Percentiles rank a stretch among this genome's conserved stretches.
Evolutionary conservation across 441 rosid genomes (phyloP).

Genomic region (Croton setiger): DNA sequence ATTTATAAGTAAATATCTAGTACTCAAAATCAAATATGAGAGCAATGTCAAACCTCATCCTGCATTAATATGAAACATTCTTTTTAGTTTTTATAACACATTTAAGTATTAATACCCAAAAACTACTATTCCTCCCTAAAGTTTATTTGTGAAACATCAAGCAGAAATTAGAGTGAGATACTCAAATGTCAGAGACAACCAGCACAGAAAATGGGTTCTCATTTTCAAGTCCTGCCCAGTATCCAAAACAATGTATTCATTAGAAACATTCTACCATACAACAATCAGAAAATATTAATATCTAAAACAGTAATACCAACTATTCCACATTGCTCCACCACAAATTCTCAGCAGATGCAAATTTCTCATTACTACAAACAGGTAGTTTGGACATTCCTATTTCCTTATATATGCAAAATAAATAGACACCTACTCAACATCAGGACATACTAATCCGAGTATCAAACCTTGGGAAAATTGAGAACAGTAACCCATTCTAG

Average conservation of each 20-base stretch:
- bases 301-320: not conserved
- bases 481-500: not conserved
- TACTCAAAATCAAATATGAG: too few relatives aligned
- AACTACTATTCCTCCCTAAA: too few relatives aligned
- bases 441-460: not conserved
- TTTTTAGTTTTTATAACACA: too few relatives aligned
- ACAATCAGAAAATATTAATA: not conserved
- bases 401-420: not conserved
- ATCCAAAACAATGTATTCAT: not conserved
- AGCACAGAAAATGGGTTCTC: not conserved
- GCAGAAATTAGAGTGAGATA: not conserved
- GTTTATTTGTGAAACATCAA: too few relatives aligned
- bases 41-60: too few relatives aligned
- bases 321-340: too few relatives aligned
- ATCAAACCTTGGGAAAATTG: not conserved
- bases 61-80: too few relatives aligned
- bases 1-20: too few relatives aligned
- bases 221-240: not conserved
- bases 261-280: not conserved
- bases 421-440: not conserved
- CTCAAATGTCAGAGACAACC: not conserved
- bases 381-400: not conserved
- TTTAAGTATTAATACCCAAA: too few relatives aligned
- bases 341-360: not conserved
- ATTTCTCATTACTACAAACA: not conserved